Evolutionary conservation across 495 filamentous ascomycete genomes (phyloP).

Genomic region (Saxophila tyrrhenica): DNA sequence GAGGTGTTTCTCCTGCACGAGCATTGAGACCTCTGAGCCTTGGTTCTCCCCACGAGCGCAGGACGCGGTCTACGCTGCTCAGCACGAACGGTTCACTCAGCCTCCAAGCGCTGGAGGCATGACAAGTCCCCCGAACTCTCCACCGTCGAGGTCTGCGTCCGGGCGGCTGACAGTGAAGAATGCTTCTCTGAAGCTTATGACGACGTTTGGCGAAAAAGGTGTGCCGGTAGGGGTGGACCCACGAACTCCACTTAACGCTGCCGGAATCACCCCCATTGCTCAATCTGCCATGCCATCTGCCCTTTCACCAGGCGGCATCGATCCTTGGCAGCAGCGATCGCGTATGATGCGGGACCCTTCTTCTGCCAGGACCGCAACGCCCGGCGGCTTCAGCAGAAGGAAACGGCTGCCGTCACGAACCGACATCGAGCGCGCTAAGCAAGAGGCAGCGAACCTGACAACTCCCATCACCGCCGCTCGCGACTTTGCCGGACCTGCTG

Average conservation of each 20-base stretch:
- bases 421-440: slow-evolving; percentile 43
- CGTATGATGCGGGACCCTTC: slow-evolving; percentile 40
- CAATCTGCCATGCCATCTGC: slow-evolving; percentile 53
- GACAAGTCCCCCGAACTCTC: slow-evolving; percentile 32
- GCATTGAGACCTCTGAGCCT: slow-evolving; percentile 46
- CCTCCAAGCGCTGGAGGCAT: slow-evolving; percentile 16
- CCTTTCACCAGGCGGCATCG: slow-evolving; percentile 52
- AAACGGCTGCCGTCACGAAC: slow-evolving; percentile 70
- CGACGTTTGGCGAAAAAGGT: slow-evolving; percentile 48
- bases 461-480: slow-evolving; percentile 11
- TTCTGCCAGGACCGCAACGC: slow-evolving; percentile 61
- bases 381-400: slow-evolving; percentile 54
- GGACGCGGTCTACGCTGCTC: slow-evolving; percentile 38
- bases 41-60: slow-evolving; percentile 77
- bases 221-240: slow-evolving; percentile 43
- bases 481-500: slow-evolving; percentile 5
- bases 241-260: slow-evolving; percentile 53
- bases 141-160: slow-evolving; percentile 19
- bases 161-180: slow-evolving; percentile 47
- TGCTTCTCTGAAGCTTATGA: slow-evolving; percentile 86
- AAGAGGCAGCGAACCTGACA: slow-evolving; percentile 8
- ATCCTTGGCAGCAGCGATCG: slow-evolving; percentile 37
- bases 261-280: slow-evolving; percentile 77
- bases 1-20: slow-evolving; percentile 50
- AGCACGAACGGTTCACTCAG: slow-evolving; percentile 19